A percentile compares a stretch with the other conserved stretches of the same genome.
Evolutionary conservation across 78 protist genomes (phyloP).

Genomic region (Speleostelium caveatum): DNA sequence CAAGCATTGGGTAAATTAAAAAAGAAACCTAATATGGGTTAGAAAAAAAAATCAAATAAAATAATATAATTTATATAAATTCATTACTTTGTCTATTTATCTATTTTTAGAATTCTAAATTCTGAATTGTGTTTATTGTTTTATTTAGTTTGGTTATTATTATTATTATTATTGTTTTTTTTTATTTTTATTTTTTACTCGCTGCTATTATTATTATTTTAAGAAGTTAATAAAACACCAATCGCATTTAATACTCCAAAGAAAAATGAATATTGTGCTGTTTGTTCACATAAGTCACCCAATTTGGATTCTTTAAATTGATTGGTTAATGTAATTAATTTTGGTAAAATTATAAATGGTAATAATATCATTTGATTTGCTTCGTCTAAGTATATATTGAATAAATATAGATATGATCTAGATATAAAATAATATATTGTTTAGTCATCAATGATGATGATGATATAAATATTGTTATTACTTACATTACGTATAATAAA

Average conservation of each 20-base stretch:
- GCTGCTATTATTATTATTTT: not conserved
- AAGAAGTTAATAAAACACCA: conserved; percentile 11
- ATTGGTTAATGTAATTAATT: not conserved
- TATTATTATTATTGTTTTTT: not conserved
- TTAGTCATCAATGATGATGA: not conserved
- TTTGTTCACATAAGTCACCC: not conserved
- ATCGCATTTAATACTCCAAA: conserved; percentile 54
- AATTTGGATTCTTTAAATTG: conserved; percentile 1
- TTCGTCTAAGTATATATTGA: not conserved
- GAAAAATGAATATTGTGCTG: conserved; percentile 48
- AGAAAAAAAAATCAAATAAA: not conserved
- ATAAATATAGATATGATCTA: conserved; percentile 34
- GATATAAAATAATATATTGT: not conserved
- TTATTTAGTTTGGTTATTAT: not conserved
- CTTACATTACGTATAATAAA: conserved; percentile 38
- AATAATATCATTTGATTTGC: not conserved
- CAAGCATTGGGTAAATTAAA: conserved; percentile 29
- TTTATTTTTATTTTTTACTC: no score
- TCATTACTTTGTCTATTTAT: not conserved
- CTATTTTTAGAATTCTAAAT: no score
- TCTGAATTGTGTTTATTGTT: not conserved
- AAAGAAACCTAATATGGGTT: conserved; percentile 54
- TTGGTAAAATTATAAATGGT: conserved; percentile 51
- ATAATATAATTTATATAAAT: no score
- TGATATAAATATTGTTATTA: not conserved